Evolutionary conservation across 371 early-diverging fungal genomes (phyloP).

Genomic region (Dinochytrium kinnereticum): DNA sequence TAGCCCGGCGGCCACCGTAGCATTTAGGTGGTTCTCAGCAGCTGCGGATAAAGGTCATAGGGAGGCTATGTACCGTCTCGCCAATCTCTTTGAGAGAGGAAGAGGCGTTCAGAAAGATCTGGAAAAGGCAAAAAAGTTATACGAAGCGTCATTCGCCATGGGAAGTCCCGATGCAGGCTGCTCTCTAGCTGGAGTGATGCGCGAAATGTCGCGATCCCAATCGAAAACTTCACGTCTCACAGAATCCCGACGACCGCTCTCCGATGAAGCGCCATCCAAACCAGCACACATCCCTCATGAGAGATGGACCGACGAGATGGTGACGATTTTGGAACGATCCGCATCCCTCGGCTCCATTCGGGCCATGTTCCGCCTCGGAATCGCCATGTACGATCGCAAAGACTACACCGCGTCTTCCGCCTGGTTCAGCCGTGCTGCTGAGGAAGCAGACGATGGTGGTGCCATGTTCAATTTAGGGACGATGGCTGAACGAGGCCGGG

Average conservation of each 20-base stretch:
- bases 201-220: neutral
- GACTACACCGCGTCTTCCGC: neutral
- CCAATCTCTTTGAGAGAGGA: slow-evolving; percentile 13
- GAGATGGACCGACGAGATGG: neutral
- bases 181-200: neutral
- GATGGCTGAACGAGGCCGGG: neutral
- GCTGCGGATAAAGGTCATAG: neutral
- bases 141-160: neutral
- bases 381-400: neutral
- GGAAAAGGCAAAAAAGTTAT: neutral
- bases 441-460: slow-evolving; percentile 7
- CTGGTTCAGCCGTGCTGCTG: neutral
- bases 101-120: neutral
- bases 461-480: slow-evolving; percentile 16
- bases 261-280: neutral
- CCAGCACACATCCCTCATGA: neutral
- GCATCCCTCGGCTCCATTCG: neutral
- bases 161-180: neutral
- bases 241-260: neutral
- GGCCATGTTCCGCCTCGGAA: slow-evolving; percentile 3
- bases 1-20: neutral
- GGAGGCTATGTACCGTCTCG: slow-evolving; percentile 3
- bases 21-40: neutral
- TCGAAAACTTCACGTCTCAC: too few species aligned
- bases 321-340: neutral